These are phyloP conservation scores for Noccaea caerulescens DNA, from an alignment of 345 rosid species.

Conservation along the genomic window DNA sequence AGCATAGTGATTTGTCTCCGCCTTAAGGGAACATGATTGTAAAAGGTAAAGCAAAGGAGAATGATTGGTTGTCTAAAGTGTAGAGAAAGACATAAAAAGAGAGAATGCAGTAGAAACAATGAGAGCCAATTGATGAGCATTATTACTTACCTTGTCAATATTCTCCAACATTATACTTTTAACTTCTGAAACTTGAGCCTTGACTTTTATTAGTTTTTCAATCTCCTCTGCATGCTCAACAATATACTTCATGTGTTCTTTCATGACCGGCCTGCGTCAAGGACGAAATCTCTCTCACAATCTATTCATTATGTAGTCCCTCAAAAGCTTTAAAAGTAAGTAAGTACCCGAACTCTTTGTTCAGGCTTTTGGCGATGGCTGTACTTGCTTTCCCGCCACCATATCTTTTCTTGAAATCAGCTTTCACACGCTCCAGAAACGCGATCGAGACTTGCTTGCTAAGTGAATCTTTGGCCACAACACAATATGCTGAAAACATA, in stretches of 20 bases:
- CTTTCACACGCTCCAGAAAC: constrained; percentile 85
- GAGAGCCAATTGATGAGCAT: constrained; percentile 26
- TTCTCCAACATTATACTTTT: constrained; percentile 95
- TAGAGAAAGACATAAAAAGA: constrained; percentile 24
- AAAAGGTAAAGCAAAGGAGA: constrained; percentile 22
- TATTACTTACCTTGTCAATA: constrained; percentile 72
- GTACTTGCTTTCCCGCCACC: constrained; percentile 98
- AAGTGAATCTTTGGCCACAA: constrained; percentile 89
- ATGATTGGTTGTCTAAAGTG: constrained; percentile 31
- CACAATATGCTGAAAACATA: constrained; percentile 78
- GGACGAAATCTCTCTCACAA: background rate
- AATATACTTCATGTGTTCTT: constrained; percentile 96
- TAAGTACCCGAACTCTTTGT: constrained; percentile 90
- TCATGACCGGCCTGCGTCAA: constrained; percentile 75
- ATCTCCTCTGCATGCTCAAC: constrained; percentile 95
- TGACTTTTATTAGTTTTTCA: constrained; percentile 88
- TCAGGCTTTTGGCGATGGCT: constrained; percentile 88
- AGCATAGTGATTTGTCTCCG: background rate
- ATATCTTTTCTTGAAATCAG: constrained; percentile 89
- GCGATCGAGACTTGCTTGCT: constrained; percentile 94
- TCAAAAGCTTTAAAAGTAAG: background rate
- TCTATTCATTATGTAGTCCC: background rate
- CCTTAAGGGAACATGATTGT: constrained; percentile 17
- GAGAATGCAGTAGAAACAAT: constrained; percentile 15
- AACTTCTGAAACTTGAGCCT: constrained; percentile 98